Base-by-base conservation (phyloP, 768 basidiomycete genomes). In the Suillus fuscotomentosus region DNA sequence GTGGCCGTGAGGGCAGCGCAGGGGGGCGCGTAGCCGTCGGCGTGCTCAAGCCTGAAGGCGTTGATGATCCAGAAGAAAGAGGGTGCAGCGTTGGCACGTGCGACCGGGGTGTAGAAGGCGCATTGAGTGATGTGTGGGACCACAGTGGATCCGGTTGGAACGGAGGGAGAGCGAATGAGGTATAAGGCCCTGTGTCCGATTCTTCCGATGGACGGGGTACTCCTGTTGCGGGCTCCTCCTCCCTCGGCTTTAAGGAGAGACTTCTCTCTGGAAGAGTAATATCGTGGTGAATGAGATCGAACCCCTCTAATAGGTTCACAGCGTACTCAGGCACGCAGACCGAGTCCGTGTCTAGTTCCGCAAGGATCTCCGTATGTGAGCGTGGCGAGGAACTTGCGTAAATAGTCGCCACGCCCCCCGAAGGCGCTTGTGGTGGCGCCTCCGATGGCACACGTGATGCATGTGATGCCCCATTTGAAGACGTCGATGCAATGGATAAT, bases 271-370 rank as follows among this genome's bases (percentile, higher is more conserved):
- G 73, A 62, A 78, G 77, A 36, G 71, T 56, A 41, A 77, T 65
- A 38, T 77, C 68, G 55, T 79, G 70, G 60, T 75, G 72, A 59
- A 77, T 75, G 63, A 75, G 69, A 62, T 82, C 82, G 24, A 84
- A 76, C 15, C 73, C 78, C 34, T 79, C 77, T 60, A 84, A 73
- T 50, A 84, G 79, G 66, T 80, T 75, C 61, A 77, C 70, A 6
- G 81, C 82, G 63, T 84, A 84, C 60, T 78, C 78, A 10, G 83
- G 82, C 59, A 83, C 75, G 60, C 75, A 66, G 47, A 79, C 72
- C 17, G 71, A 72, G 24, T 81, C 66, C 63, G 74, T 72, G 57
- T 73, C 72, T 68, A 75, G 56, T 53, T 67, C 73, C 39, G 76
- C 73, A 45, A 81, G 71, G 54, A 82, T 77, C 62, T 81, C 78